phyloP scores from a whole-genome alignment of 371 early-diverging fungal genomes.

The Mucor mucedo region DNA sequence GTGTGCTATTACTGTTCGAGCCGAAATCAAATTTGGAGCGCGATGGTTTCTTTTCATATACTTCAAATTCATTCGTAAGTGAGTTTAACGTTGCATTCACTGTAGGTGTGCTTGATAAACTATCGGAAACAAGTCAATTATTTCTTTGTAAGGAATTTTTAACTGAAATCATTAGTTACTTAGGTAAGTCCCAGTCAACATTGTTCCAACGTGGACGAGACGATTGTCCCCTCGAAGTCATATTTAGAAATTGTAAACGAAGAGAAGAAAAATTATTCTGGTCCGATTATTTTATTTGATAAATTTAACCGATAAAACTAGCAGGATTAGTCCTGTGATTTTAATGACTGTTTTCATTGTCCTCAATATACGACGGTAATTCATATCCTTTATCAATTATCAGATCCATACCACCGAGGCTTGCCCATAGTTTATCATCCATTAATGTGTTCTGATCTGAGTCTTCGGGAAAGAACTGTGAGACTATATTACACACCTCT shows the following conservation, averaged over 20 bases:
- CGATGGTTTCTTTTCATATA: slow-evolving; percentile 4
- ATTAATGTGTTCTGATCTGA: neutral
- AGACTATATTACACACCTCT: slow-evolving; percentile 10
- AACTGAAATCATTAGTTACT: slow-evolving; percentile 8
- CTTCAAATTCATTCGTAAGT: slow-evolving; percentile 27
- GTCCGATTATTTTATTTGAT: neutral
- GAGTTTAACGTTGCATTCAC: slow-evolving; percentile 27
- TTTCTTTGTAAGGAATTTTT: neutral
- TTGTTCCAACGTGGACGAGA: slow-evolving; percentile 13
- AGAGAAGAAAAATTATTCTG: neutral
- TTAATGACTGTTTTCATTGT: neutral
- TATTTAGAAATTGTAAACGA: neutral
- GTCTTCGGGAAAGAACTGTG: slow-evolving; percentile 7
- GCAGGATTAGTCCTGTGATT: neutral
- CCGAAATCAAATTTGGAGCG: slow-evolving; percentile 28
- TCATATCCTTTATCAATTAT: neutral
- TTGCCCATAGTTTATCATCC: slow-evolving; percentile 15
- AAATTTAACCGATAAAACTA: neutral
- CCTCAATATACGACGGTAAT: neutral
- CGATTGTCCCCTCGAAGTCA: slow-evolving; percentile 50
- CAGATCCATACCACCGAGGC: neutral
- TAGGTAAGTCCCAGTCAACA: slow-evolving; percentile 19
- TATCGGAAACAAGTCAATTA: neutral
- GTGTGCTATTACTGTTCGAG: neutral
- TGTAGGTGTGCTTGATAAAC: slow-evolving; percentile 12